Evolutionary conservation across 352 stramenopile species (phyloP).

Genomic region (Pythium vanterpoolii): DNA sequence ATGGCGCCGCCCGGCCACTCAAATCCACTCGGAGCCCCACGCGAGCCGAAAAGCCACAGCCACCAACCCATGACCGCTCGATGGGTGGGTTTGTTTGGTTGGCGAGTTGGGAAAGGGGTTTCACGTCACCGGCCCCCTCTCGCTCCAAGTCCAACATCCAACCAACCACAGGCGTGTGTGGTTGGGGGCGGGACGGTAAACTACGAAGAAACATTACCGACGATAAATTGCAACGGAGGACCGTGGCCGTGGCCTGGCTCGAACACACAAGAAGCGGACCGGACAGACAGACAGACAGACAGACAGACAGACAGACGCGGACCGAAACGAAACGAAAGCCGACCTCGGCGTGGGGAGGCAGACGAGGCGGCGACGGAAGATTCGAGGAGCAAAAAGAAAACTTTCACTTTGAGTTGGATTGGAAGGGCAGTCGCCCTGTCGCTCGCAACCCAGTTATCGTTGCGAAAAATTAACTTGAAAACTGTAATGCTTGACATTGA

Average conservation of each 20-base stretch:
- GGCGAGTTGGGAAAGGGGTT: constrained; percentile 22
- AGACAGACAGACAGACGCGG: not conserved
- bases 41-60: constrained; percentile 5
- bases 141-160: too few species aligned
- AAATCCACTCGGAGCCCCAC: constrained; percentile 6
- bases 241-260: too few species aligned
- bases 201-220: constrained; percentile 5
- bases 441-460: constrained; percentile 6
- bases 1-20: not conserved
- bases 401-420: not conserved
- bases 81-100: too few species aligned
- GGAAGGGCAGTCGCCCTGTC: constrained; percentile 4
- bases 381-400: constrained; percentile 1
- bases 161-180: constrained; percentile 10
- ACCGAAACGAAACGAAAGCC: constrained; percentile 1
- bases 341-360: not conserved
- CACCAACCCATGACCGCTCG: constrained; percentile 11
- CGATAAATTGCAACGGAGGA: constrained; percentile 4
- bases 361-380: constrained; percentile 5
- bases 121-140: constrained; percentile 3
- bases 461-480: not conserved
- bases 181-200: constrained; percentile 12
- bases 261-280: too few species aligned
- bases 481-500: constrained; percentile 13
- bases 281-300: constrained; percentile 2